Evolutionary conservation across 208 protist species (phyloP).

Genomic region (Tritrichomonas foetus): DNA sequence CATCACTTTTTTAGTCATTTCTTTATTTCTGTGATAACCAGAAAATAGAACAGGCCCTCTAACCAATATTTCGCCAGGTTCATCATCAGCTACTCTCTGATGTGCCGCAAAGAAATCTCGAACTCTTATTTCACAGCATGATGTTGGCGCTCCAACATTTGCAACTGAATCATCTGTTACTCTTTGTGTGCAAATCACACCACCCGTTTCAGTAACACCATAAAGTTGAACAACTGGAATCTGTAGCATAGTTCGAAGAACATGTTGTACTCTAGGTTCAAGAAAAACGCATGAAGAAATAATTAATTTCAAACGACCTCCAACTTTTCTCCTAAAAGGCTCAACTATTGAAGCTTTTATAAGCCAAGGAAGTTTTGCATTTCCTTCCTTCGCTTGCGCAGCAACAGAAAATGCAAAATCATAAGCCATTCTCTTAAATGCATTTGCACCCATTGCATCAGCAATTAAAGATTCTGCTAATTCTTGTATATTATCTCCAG

Average conservation of each 20-base stretch:
- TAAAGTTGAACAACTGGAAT: constrained; percentile 4
- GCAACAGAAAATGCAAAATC: constrained; percentile 6
- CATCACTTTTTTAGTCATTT: background rate
- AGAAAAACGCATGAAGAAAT: background rate
- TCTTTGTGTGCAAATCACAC: background rate
- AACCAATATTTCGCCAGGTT: constrained; percentile 33
- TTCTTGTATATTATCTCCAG: background rate
- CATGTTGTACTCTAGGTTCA: background rate
- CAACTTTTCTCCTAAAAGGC: background rate
- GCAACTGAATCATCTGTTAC: background rate
- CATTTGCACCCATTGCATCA: background rate
- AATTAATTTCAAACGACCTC: background rate
- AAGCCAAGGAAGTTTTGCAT: background rate
- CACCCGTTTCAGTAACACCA: background rate
- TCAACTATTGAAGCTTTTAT: background rate
- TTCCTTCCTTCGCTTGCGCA: background rate
- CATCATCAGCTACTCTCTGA: background rate
- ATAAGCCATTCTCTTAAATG: background rate
- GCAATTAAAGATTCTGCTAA: background rate
- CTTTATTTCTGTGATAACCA: constrained; percentile 28
- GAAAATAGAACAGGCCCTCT: background rate
- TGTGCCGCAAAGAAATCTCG: background rate
- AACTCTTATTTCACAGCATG: background rate
- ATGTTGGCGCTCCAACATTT: background rate
- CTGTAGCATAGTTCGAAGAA: background rate